phyloP scores from a whole-genome alignment of 306 rosid genomes.

The Vachellia collinsii region DNA sequence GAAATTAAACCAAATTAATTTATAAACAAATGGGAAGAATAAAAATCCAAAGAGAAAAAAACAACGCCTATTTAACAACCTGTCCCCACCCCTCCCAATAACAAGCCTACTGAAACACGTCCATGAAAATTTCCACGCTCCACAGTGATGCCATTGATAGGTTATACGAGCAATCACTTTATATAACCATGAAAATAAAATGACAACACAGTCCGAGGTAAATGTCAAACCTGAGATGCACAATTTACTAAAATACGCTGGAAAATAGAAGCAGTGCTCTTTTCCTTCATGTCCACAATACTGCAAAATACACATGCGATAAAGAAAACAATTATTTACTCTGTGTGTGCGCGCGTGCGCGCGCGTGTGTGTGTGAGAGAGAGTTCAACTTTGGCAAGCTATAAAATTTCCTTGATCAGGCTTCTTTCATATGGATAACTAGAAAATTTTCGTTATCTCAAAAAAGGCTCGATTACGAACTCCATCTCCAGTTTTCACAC shows the following conservation, averaged over 20 bases:
- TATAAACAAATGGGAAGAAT: background rate
- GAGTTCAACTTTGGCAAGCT: background rate
- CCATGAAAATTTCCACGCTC: constrained; percentile 5
- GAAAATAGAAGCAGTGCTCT: constrained; percentile 64
- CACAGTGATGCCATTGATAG: constrained; percentile 2
- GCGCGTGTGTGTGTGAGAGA: too few species aligned
- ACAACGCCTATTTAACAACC: constrained; percentile 27
- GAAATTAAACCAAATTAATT: constrained; percentile 37
- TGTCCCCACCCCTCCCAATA: constrained; percentile 19
- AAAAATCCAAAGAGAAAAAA: constrained; percentile 3
- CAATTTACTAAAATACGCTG: constrained; percentile 78
- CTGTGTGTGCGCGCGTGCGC: background rate
- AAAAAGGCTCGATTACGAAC: background rate
- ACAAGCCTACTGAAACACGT: constrained; percentile 13
- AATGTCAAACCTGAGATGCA: constrained; percentile 73
- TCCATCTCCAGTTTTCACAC: constrained; percentile 7
- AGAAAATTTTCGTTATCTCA: background rate
- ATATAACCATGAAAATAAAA: constrained; percentile 23
- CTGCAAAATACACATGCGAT: constrained; percentile 38
- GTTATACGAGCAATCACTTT: constrained; percentile 19
- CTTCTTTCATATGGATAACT: background rate
- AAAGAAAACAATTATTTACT: constrained; percentile 17
- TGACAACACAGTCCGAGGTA: constrained; percentile 17
- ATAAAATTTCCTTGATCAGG: constrained; percentile 3
- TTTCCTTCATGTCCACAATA: constrained; percentile 77